Conservation (phyloP, 1,284 basidiomycete genomes). For the Trichosporon asahii region DNA sequence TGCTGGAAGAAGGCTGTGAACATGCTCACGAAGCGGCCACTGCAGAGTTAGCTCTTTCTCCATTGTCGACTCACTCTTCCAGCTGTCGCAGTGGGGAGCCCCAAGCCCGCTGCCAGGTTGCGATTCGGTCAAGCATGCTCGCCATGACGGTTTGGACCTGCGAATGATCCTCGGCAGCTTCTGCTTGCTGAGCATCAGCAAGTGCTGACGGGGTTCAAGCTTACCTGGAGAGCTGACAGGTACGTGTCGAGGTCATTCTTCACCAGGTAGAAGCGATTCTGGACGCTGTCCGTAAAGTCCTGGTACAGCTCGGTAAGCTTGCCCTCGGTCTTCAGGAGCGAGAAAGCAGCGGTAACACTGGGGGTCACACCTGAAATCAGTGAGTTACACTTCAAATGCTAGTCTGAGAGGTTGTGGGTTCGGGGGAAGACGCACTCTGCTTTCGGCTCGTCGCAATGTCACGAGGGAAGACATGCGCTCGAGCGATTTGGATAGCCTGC, state of each 20-base stretch:
- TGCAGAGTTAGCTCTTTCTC: slow-evolving; percentile 16
- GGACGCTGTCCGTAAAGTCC: slow-evolving; percentile 42
- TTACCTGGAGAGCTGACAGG: slow-evolving; percentile 31
- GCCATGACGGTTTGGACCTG: slow-evolving; percentile 26
- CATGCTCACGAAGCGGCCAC: slow-evolving; percentile 27
- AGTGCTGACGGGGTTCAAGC: background rate
- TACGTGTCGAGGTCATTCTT: slow-evolving; percentile 34
- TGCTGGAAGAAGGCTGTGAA: slow-evolving; percentile 41
- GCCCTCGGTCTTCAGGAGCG: slow-evolving; percentile 19
- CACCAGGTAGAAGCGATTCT: slow-evolving; percentile 38
- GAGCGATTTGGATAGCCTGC: slow-evolving; percentile 29
- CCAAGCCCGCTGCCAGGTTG: slow-evolving; percentile 49
- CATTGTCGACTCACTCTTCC: slow-evolving; percentile 37
- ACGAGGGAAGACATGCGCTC: slow-evolving; percentile 28
- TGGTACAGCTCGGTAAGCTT: slow-evolving; percentile 25
- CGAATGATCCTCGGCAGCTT: slow-evolving; percentile 1
- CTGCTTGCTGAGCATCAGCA: slow-evolving; percentile 8
- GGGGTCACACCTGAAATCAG: slow-evolving; percentile 25
- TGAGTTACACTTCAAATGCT: slow-evolving; percentile 6
- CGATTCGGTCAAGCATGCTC: slow-evolving; percentile 42
- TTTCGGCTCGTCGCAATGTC: slow-evolving; percentile 24
- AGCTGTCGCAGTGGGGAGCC: slow-evolving; percentile 37
- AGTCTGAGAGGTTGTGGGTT: background rate
- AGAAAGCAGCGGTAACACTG: slow-evolving; percentile 32
- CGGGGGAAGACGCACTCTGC: background rate